Evolutionary conservation across 345 rosid species (phyloP), one percentile per base, ranked within the genome.

Genomic region (Melaleuca quinquenervia): DNA sequence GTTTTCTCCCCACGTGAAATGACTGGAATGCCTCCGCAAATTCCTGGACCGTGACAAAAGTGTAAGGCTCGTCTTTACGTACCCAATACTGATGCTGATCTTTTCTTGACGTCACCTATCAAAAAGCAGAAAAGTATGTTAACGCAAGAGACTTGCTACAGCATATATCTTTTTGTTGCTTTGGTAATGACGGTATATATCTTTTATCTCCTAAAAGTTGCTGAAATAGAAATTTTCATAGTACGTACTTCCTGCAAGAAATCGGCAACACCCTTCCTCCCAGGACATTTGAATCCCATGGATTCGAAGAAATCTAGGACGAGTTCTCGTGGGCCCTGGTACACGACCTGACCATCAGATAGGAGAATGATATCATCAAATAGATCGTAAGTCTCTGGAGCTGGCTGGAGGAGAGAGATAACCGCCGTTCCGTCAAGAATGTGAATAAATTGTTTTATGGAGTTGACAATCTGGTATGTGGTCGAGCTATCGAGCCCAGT

Each of bases 401-500:
- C 94, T 24, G 97, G 98, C 89, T 95, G 97, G 48, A 95, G 97
- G 80, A 95, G 98, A 55, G 98, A 94, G 64, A 95, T 89, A 80
- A 93, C 86, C 32, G 95, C 92, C 14, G 97, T 95, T 89, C 91
- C 94, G 53, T 92, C 83, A 49, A 93, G 87, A 83, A 93, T 90
- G 87, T 92, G 93, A 86, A 89, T 86, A 51, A 85, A 90, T 75
- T 95, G 96, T 90, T 88, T 91, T 74, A 95, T 87, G 45, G 89
- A 91, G 83, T 93, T 94, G 86, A 93, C 90, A 62, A 95, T 93
- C 84, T 93, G 94, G 85, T 82, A 94, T 27, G 96, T 94, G 16
- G 97, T 95, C 12, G 98, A 93, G 87, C 97, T 94, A 87, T 95
- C 97, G 83, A 95, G 87, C 55, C 98, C 97, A 85, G 95, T 94